Evolutionary conservation across 2,329 filamentous ascomycete species (phyloP).

Genomic region (Cercospora janseana): DNA sequence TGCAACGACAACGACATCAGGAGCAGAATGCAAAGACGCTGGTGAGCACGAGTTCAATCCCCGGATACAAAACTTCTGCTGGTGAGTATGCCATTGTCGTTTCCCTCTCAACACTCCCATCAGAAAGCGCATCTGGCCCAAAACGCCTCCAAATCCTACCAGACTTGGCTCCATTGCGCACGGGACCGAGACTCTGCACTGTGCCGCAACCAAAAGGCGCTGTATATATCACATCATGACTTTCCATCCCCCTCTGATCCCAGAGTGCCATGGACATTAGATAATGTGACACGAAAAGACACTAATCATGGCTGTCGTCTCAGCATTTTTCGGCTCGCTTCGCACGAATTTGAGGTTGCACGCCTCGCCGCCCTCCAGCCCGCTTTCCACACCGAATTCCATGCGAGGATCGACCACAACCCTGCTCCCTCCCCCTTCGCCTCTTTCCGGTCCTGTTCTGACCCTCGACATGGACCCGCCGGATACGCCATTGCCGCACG

Average conservation of each 20-base stretch:
- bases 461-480: slow-evolving; percentile 25
- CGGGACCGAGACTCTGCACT: slow-evolving; percentile 5
- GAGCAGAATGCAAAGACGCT: slow-evolving; percentile 28
- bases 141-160: background rate
- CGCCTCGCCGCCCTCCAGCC: slow-evolving; percentile 58
- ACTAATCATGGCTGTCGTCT: slow-evolving; percentile 16
- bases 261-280: no score
- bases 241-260: no score
- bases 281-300: background rate
- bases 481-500: slow-evolving; percentile 20
- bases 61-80: slow-evolving; percentile 39
- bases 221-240: no score
- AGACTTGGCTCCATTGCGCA: slow-evolving; percentile 12
- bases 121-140: background rate
- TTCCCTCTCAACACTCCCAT: background rate
- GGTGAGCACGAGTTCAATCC: slow-evolving; percentile 32
- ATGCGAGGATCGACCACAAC: slow-evolving; percentile 46
- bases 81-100: slow-evolving; percentile 33
- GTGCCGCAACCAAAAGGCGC: no score
- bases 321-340: slow-evolving; percentile 81
- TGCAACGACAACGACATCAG: slow-evolving; percentile 34
- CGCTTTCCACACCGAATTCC: slow-evolving; percentile 63
- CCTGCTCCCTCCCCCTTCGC: slow-evolving; percentile 50
- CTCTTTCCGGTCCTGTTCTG: slow-evolving; percentile 40
- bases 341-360: slow-evolving; percentile 72